phyloP scores from a whole-genome alignment of 305 asterid genomes.

The Ajuga reptans region DNA sequence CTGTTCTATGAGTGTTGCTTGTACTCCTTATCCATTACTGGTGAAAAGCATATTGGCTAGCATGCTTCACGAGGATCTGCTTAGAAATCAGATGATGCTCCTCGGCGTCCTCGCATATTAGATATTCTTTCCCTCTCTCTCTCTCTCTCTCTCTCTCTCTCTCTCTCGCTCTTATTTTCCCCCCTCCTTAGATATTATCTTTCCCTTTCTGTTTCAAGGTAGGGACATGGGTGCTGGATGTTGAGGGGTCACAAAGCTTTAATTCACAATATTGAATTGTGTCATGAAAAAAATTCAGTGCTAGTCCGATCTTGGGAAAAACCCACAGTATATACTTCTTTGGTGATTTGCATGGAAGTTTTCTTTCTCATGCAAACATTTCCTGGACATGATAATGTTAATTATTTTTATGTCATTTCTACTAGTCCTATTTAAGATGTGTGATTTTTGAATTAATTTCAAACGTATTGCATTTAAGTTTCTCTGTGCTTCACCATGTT shows the following conservation, averaged over 20 bases:
- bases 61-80: constrained; percentile 7
- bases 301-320: neutral
- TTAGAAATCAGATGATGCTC: neutral
- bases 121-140: neutral
- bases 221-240: neutral
- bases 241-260: neutral
- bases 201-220: neutral
- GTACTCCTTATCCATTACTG: neutral
- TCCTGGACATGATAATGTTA: neutral
- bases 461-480: constrained; percentile 5
- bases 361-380: constrained; percentile 7
- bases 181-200: neutral
- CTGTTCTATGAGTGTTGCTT: neutral
- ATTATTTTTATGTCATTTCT: neutral
- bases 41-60: constrained; percentile 1
- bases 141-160: neutral
- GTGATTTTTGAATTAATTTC: constrained; percentile 1
- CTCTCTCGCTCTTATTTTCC: neutral
- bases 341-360: neutral
- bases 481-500: constrained; percentile 16
- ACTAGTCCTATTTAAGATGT: constrained; percentile 9
- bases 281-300: neutral
- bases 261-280: neutral
- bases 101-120: neutral
- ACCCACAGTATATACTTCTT: neutral